Conservation (phyloP, 106 monocot genomes). For the Phalaenopsis equestris region DNA sequence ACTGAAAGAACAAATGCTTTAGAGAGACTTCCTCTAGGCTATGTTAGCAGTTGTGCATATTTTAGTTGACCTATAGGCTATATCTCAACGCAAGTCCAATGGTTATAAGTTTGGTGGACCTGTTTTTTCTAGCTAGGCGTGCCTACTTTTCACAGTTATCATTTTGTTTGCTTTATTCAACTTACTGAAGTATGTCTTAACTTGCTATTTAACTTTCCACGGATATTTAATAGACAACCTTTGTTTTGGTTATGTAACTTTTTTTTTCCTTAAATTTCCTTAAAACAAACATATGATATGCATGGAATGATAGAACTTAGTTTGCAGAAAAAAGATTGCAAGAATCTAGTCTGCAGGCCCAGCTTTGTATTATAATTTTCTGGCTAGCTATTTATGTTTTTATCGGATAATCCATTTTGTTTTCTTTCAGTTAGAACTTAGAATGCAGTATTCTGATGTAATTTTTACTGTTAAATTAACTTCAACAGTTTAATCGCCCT, state of each 20-base stretch:
- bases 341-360: not conserved
- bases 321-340: not conserved
- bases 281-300: not conserved
- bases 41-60: not conserved
- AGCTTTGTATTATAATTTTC: not conserved
- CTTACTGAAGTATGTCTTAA: not conserved
- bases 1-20: too few species aligned
- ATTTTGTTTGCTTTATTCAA: not conserved
- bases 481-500: not conserved
- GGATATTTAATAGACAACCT: not conserved
- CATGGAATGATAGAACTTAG: slow-evolving; percentile 1
- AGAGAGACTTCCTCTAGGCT: too few species aligned
- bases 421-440: not conserved
- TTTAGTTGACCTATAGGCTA: not conserved
- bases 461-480: not conserved
- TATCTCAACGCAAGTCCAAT: not conserved
- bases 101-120: not conserved
- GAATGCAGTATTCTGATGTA: not conserved
- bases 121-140: not conserved
- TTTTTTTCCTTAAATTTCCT: not conserved
- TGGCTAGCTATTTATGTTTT: not conserved
- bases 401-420: not conserved
- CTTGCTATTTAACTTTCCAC: not conserved
- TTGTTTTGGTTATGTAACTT: not conserved
- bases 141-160: not conserved